phyloP scores from a whole-genome alignment of 2,329 filamentous ascomycete genomes.

The Metarhizium anisopliae region DNA sequence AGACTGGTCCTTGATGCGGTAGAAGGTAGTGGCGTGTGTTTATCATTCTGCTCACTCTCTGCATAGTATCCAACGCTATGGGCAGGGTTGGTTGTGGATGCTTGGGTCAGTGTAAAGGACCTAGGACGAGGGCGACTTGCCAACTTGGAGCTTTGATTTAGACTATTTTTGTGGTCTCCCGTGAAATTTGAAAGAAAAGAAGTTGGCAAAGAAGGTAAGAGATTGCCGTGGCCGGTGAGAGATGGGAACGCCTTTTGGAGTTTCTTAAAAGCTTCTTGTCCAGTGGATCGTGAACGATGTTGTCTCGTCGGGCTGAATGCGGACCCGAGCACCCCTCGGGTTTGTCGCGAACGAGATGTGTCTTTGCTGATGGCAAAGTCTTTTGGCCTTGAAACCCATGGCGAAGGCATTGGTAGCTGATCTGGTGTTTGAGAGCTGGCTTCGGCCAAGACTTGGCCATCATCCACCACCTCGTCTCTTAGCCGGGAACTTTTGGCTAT shows the following conservation, averaged over 20 bases:
- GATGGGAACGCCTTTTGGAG: slow-evolving; percentile 49
- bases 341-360: slow-evolving; percentile 13
- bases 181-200: slow-evolving; percentile 29
- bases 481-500: slow-evolving; percentile 9
- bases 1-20: neutral
- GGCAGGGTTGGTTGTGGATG: neutral
- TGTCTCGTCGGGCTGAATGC: slow-evolving; percentile 39
- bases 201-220: slow-evolving; percentile 33
- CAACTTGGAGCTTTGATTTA: neutral
- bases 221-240: slow-evolving; percentile 24
- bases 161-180: slow-evolving; percentile 13
- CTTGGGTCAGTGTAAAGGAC: slow-evolving; percentile 1
- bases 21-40: neutral
- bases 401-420: slow-evolving; percentile 15
- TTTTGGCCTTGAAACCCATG: slow-evolving; percentile 19
- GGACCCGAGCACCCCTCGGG: slow-evolving; percentile 28
- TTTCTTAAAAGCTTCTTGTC: slow-evolving; percentile 48
- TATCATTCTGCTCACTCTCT: neutral
- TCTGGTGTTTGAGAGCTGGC: neutral
- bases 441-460: neutral
- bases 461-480: neutral
- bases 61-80: neutral
- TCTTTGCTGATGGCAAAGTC: slow-evolving; percentile 8
- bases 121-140: neutral
- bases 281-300: slow-evolving; percentile 43